These are phyloP conservation scores for Clitopilus hobsonii DNA, from an alignment of 768 basidiomycete genomes.

Conservation along the genomic window DNA sequence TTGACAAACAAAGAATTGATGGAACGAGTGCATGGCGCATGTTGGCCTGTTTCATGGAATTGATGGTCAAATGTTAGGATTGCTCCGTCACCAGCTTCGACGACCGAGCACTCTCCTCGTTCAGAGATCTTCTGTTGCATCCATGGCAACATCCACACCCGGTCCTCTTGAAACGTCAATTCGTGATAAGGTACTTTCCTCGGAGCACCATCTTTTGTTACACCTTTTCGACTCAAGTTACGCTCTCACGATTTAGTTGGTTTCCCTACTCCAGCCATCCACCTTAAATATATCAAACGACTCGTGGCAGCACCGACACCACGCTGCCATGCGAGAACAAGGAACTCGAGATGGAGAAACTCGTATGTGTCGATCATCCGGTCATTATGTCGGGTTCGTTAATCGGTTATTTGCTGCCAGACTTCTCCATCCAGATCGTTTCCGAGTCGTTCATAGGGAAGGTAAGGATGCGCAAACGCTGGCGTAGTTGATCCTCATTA, in stretches of 20 bases:
- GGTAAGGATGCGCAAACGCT: slow-evolving; percentile 35
- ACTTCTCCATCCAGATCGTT: slow-evolving; percentile 73
- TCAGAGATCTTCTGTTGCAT: slow-evolving; percentile 8
- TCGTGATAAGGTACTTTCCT: slow-evolving; percentile 43
- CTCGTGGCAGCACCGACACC: slow-evolving; percentile 83
- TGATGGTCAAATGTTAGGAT: slow-evolving; percentile 9
- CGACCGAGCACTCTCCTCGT: slow-evolving; percentile 3
- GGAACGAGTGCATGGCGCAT: background rate
- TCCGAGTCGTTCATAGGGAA: slow-evolving; percentile 72
- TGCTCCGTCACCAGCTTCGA: slow-evolving; percentile 12
- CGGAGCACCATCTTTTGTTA: slow-evolving; percentile 11
- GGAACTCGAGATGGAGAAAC: slow-evolving; percentile 72
- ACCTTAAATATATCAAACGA: slow-evolving; percentile 71
- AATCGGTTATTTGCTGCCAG: slow-evolving; percentile 29
- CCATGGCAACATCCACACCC: slow-evolving; percentile 20
- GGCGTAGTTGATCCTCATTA: slow-evolving; percentile 1
- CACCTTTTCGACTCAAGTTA: slow-evolving; percentile 11
- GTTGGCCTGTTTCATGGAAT: background rate
- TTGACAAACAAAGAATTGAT: background rate
- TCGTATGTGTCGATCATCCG: slow-evolving; percentile 46
- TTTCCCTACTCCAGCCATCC: slow-evolving; percentile 52
- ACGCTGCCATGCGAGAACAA: slow-evolving; percentile 72
- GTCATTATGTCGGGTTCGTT: slow-evolving; percentile 6
- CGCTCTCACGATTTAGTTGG: slow-evolving; percentile 44
- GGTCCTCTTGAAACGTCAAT: slow-evolving; percentile 61